Conservation (phyloP, 169 alveolate genomes). For the Eimeria acervulina region DNA sequence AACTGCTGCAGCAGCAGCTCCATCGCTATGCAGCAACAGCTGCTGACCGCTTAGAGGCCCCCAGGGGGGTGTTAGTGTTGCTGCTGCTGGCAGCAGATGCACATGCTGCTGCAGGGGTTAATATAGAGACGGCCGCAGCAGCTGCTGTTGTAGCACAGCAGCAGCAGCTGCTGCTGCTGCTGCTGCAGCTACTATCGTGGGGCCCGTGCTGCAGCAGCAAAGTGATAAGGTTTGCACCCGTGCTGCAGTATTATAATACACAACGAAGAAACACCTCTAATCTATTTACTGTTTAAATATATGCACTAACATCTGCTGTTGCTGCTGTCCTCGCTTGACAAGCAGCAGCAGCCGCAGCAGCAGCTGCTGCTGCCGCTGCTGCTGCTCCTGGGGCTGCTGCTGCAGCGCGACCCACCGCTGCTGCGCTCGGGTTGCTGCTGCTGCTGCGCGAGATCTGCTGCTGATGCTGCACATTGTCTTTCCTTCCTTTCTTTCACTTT, state of each 20-base stretch:
- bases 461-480: conserved; percentile 1
- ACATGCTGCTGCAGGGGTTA: neutral
- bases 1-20: neutral
- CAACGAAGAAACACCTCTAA: neutral
- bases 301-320: neutral
- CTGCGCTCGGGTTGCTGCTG: neutral
- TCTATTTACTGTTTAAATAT: neutral
- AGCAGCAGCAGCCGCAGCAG: neutral
- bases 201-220: conserved; percentile 8
- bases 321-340: neutral
- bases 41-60: neutral
- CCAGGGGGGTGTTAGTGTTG: neutral
- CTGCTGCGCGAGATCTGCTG: neutral
- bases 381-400: conserved; percentile 36
- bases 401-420: neutral
- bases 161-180: neutral
- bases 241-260: neutral
- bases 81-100: neutral
- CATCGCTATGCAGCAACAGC: neutral
- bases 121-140: neutral
- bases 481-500: neutral
- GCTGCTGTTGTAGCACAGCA: neutral
- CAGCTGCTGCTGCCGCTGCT: conserved; percentile 40
- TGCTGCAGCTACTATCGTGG: conserved; percentile 34
- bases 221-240: neutral